phyloP scores from a whole-genome alignment of 306 rosid species.

The Trifolium repens region DNA sequence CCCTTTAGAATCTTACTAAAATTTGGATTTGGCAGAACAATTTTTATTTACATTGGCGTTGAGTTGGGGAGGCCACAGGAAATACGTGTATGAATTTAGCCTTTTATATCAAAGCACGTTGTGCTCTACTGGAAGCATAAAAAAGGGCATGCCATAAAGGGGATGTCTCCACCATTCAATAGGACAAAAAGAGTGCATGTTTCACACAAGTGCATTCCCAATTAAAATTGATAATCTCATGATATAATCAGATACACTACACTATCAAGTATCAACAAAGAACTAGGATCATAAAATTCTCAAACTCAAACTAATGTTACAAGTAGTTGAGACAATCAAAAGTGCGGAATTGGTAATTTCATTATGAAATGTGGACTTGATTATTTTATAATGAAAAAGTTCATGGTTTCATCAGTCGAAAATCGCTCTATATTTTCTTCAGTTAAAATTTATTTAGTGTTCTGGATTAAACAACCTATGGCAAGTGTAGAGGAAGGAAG shows the following conservation, averaged over 20 bases:
- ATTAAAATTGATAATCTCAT: constrained; percentile 32
- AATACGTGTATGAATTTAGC: constrained; percentile 18
- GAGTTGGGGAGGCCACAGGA: neutral
- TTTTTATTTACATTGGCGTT: constrained; percentile 3
- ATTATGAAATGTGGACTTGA: constrained; percentile 9
- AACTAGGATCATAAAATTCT: constrained; percentile 25
- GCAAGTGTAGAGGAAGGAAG: constrained; percentile 16
- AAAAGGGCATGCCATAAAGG: constrained; percentile 14
- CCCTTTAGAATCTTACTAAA: neutral
- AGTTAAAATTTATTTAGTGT: constrained; percentile 16
- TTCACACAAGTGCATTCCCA: constrained; percentile 16
- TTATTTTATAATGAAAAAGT: constrained; percentile 13
- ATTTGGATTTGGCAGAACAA: constrained; percentile 30
- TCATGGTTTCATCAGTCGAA: constrained; percentile 18
- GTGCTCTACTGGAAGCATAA: constrained; percentile 14
- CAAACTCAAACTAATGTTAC: constrained; percentile 13
- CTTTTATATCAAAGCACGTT: constrained; percentile 15
- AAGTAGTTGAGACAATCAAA: constrained; percentile 19
- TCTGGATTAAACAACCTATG: constrained; percentile 18
- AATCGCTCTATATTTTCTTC: constrained; percentile 28
- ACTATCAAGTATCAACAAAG: neutral
- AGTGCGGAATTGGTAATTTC: constrained; percentile 12
- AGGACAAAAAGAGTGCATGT: constrained; percentile 19
- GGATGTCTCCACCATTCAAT: neutral
- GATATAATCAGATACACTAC: constrained; percentile 25